Evolutionary conservation across 345 rosid genomes (phyloP), one percentile per base, ranked within the genome.

Genomic region (Pugionium cornutum): DNA sequence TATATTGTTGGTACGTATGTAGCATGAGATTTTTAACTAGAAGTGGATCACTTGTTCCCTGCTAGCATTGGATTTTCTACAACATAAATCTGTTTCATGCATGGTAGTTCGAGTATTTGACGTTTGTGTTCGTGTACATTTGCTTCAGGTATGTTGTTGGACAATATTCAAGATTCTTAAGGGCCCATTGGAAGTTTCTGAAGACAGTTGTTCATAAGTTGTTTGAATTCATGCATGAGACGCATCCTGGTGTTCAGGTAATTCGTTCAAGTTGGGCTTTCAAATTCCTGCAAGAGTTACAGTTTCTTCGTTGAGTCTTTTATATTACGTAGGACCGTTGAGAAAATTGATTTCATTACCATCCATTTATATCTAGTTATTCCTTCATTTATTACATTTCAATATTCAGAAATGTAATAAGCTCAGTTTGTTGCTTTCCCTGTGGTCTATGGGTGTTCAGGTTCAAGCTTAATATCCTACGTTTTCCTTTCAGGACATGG

Each of bases 171-270:
- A 85, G 99, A 78, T 95, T 95, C 77, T 86, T 95, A 55, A 86
- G 99, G 78, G 98, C 99, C 32, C 98, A 95, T 57, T 95, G 98
- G 98, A 95, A 95, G 79, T 95, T 95, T 70, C 65, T 91, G 82
- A 95, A 95, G 80, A 95, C 99, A 52, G 99, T 95, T 81, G 98
- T 91, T 58, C 91, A 91, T 74, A 95, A 95, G 76, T 73, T 95
- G 85, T 95, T 91, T 64, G 99, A 95, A 78, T 95, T 95, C 74
- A 95, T 95, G 99, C 99, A 95, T 61, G 99, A 95, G 81, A 86
- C 96, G 32, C 99, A 95, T 81, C 99, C 98, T 11, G 98, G 99
- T 67, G 99, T 95, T 74, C 99, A 95, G 99, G 98, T 94, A 61
- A 33, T 33, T 57, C 2, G 36, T 34, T 34, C 36, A 34, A 3